Base-by-base conservation (phyloP, 1,284 basidiomycete species). In the Wallemia hederae region DNA sequence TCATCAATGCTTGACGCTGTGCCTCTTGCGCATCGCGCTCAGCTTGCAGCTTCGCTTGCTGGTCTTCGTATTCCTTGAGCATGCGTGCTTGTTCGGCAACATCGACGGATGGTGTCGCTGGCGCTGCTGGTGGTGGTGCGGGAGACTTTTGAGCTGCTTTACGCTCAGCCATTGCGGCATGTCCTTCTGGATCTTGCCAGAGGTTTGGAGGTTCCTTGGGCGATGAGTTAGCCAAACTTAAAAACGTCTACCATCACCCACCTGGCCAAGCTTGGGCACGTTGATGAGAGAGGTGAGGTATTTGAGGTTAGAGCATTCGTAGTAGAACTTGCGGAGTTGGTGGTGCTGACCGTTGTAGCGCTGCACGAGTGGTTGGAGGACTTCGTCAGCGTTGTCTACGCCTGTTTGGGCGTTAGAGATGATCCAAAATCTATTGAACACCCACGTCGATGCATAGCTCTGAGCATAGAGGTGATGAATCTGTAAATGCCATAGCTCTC, bases 401-500 rank as follows among this genome's bases (percentile, higher is more conserved):
- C 85, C 88, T 90, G 67, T 34, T 1, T 15, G 17, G 15, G 24
- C 24, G 25, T 58, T 2, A 29, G 27, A 60, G n/a, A 11, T 5
- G 55, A 24, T 5, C 11, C 14, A n/a, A 15, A 3, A n/a, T 49
- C 7, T 49, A 17, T 15, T 14, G 11, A 24, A 29, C 25, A 74
- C 79, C 68, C 68, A 90, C 90, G 76, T 72, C 91, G 76, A 69
- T 91, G 85, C 83, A 96, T 87, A 1, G 90, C 90, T 56, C 90
- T 77, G 69, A 96, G 74, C 90, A 96, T 96, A 72, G 85, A 89
- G 1, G 90, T 96, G 69, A 94, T 90, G 71, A 96, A 96, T 61
- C 87, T 79, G 72, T 96, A 96, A 64, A 96, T 96, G 49, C 90
- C 90, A 79, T 90, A 96, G 65, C 85, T 89, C 72, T 96, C 90